A percentile compares a stretch with the other conserved stretches of the same genome.
Conservation (phyloP, 805 yeast genomes). For the Pichia manshurica region DNA sequence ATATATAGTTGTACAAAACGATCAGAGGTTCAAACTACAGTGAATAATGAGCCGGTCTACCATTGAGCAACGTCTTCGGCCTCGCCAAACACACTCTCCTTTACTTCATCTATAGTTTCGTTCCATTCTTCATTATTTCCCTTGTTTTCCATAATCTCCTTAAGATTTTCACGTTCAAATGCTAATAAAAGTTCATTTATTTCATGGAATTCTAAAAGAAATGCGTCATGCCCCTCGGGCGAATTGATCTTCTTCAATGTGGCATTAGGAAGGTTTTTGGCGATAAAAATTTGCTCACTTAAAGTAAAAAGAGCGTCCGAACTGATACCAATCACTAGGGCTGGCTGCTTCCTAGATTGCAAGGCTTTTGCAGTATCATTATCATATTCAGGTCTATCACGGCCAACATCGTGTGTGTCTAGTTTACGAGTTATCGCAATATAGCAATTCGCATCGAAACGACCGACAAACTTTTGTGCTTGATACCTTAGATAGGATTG, state of each 20-base stretch:
- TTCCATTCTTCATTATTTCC: conserved; percentile 42
- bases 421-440: conserved; percentile 88
- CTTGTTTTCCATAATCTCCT: conserved; percentile 54
- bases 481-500: conserved; percentile 93
- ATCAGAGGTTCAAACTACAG: too few species aligned
- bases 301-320: conserved; percentile 92
- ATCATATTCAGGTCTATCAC: conserved; percentile 51
- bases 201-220: conserved; percentile 78
- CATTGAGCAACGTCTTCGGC: conserved; percentile 94
- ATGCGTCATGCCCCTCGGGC: conserved; percentile 98
- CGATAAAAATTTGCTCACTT: conserved; percentile 83
- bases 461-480: conserved; percentile 78
- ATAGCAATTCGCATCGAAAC: conserved; percentile 97
- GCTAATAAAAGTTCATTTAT: conserved; percentile 66
- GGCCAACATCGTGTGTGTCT: conserved; percentile 90
- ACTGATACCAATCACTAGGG: conserved; percentile 79
- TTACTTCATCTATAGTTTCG: conserved; percentile 41
- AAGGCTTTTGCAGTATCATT: conserved; percentile 47
- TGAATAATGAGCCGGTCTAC: conserved; percentile 34
- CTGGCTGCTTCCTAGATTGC: conserved; percentile 59
- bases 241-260: conserved; percentile 68
- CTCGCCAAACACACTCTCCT: conserved; percentile 81
- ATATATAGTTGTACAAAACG: too few species aligned
- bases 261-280: conserved; percentile 67
- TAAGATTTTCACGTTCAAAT: conserved; percentile 54